Conservation (phyloP, 2,329 filamentous ascomycete genomes). For the Colletotrichum nymphaeae region DNA sequence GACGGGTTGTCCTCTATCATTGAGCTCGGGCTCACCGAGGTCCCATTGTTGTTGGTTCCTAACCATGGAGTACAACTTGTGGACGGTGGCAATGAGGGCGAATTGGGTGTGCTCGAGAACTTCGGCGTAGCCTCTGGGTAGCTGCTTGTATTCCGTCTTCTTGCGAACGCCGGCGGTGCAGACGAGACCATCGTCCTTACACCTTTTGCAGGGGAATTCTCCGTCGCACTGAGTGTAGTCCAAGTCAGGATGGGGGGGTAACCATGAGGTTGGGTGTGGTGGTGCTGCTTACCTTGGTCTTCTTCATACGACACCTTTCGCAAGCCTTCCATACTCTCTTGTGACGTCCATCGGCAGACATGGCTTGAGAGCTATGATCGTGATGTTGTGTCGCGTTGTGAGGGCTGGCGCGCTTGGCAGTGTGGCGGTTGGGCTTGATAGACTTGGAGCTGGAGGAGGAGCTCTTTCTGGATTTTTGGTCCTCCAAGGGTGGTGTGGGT, state of each 20-base stretch:
- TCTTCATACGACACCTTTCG: conserved; percentile 76
- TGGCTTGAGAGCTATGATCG: conserved; percentile 49
- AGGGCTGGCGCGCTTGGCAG: conserved; percentile 61
- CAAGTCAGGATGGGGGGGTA: conserved; percentile 1
- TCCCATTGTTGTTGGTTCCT: conserved; percentile 69
- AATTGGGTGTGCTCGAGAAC: conserved; percentile 75
- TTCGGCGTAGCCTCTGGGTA: conserved; percentile 73
- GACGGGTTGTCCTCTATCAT: conserved; percentile 71
- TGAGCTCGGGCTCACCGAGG: conserved; percentile 71
- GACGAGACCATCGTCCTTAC: conserved; percentile 73
- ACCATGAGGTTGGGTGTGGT: background rate
- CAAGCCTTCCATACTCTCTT: conserved; percentile 77
- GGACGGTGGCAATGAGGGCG: conserved; percentile 71
- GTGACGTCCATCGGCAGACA: conserved; percentile 63
- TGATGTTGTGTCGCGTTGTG: conserved; percentile 51
- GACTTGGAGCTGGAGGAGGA: conserved; percentile 56
- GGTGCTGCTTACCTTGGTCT: conserved; percentile 67
- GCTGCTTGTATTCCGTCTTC: conserved; percentile 76
- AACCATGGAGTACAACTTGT: conserved; percentile 75
- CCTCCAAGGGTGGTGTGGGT: conserved; percentile 65
- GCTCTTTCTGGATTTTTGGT: conserved; percentile 54
- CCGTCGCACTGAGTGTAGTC: conserved; percentile 65
- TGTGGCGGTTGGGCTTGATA: conserved; percentile 62
- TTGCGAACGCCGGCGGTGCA: conserved; percentile 73
- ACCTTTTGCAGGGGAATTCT: conserved; percentile 74